Conservation (phyloP, 306 rosid genomes). For the Vigna angularis region DNA sequence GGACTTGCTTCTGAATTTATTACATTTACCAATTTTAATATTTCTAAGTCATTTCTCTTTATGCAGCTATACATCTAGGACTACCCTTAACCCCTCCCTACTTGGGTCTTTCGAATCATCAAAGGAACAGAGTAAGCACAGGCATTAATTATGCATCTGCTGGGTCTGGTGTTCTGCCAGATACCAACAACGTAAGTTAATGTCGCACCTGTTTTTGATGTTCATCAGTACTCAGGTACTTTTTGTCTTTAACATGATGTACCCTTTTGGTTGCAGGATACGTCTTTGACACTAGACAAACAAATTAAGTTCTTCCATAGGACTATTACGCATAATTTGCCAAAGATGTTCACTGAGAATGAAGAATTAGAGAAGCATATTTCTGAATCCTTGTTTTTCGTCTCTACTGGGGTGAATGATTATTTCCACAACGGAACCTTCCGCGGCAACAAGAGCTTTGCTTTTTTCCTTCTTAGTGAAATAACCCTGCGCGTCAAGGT, state of each 20-base stretch:
- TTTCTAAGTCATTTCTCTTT: background rate
- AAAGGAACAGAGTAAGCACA: constrained; percentile 34
- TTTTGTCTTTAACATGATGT: background rate
- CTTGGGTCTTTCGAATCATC: constrained; percentile 43
- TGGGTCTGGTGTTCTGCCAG: constrained; percentile 44
- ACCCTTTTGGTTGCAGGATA: background rate
- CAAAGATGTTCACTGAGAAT: constrained; percentile 4
- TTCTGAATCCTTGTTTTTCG: constrained; percentile 46
- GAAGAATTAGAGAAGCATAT: constrained; percentile 37
- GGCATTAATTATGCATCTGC: constrained; percentile 55
- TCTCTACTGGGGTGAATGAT: constrained; percentile 46
- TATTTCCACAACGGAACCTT: constrained; percentile 15
- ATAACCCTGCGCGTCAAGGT: constrained; percentile 45
- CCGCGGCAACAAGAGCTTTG: constrained; percentile 2
- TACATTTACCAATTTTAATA: no score
- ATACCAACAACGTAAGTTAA: constrained; percentile 41
- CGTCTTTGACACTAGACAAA: constrained; percentile 31
- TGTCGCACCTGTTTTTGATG: background rate
- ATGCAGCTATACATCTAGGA: constrained; percentile 47
- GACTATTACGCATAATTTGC: constrained; percentile 36
- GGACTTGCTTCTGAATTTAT: no score
- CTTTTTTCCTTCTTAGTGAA: constrained; percentile 29
- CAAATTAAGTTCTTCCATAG: constrained; percentile 37
- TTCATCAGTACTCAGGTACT: background rate
- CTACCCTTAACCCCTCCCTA: constrained; percentile 52